A percentile compares a stretch with the other conserved stretches of the same genome.
These are phyloP conservation scores for Penicillium corylophilum DNA, from an alignment of 2,329 filamentous ascomycete genomes.

Conservation along the genomic window DNA sequence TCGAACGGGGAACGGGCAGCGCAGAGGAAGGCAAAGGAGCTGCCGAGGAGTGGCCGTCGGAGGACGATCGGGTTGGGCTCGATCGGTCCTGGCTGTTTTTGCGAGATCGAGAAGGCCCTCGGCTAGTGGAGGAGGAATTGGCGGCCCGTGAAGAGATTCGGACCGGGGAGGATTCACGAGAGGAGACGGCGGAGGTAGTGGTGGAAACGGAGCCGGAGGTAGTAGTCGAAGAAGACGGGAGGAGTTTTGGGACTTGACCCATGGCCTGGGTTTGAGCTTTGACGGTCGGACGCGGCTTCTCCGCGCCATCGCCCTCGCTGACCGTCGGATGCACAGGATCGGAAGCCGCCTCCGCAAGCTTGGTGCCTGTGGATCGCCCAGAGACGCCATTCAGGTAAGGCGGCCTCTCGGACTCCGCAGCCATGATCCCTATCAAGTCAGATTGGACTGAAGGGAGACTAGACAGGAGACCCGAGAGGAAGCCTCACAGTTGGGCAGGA, in stretches of 20 bases:
- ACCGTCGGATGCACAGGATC: constrained; percentile 28
- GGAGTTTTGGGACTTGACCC: constrained; percentile 35
- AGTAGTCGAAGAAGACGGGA: constrained; percentile 26
- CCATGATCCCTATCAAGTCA: constrained; percentile 33
- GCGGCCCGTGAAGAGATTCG: constrained; percentile 31
- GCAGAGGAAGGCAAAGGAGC: constrained; percentile 54
- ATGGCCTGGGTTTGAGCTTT: constrained; percentile 29
- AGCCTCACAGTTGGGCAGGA: constrained; percentile 29
- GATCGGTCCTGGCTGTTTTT: constrained; percentile 64
- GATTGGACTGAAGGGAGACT: constrained; percentile 29
- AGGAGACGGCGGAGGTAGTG: constrained; percentile 45
- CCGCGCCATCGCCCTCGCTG: constrained; percentile 31
- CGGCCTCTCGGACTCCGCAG: constrained; percentile 39
- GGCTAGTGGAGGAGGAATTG: constrained; percentile 33
- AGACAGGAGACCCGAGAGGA: constrained; percentile 39
- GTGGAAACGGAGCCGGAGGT: constrained; percentile 39
- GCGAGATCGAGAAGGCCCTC: constrained; percentile 55
- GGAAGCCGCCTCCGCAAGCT: constrained; percentile 27
- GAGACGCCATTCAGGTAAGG: constrained; percentile 33
- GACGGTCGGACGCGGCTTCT: constrained; percentile 28
- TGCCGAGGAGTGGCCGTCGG: constrained; percentile 40
- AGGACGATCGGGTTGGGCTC: constrained; percentile 57
- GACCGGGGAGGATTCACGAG: constrained; percentile 50
- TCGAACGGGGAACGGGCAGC: constrained; percentile 60
- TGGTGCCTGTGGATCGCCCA: constrained; percentile 29